phyloP scores from a whole-genome alignment of 805 yeast genomes.

The Komagataella pastoris region DNA sequence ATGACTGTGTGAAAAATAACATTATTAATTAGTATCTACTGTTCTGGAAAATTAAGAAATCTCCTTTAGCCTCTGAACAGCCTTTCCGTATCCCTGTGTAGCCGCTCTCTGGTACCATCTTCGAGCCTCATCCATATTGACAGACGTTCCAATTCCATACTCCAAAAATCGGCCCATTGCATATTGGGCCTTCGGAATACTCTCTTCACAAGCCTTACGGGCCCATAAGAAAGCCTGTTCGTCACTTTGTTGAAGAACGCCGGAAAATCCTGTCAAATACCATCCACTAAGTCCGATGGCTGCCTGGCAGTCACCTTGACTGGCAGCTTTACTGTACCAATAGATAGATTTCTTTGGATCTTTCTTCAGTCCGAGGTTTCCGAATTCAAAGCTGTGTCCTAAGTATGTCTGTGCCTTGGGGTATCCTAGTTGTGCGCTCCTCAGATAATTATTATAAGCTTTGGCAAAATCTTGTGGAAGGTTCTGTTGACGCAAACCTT shows the following conservation, averaged over 20 bases:
- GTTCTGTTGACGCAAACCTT: constrained; percentile 17
- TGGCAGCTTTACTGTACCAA: constrained; percentile 65
- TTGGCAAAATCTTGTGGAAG: constrained; percentile 20
- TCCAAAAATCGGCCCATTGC: constrained; percentile 59
- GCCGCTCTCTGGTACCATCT: constrained; percentile 49
- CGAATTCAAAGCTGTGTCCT: constrained; percentile 65
- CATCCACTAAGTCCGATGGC: constrained; percentile 67
- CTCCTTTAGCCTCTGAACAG: constrained; percentile 24
- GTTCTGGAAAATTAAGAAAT: constrained; percentile 3
- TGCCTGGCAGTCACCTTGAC: constrained; percentile 49
- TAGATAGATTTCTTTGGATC: constrained; percentile 50
- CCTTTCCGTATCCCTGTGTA: constrained; percentile 45
- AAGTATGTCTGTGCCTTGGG: constrained; percentile 57
- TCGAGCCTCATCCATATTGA: constrained; percentile 27
- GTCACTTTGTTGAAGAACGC: constrained; percentile 38
- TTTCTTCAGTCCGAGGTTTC: constrained; percentile 24
- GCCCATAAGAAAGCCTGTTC: constrained; percentile 62
- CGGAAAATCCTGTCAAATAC: constrained; percentile 59
- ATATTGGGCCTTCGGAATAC: constrained; percentile 49
- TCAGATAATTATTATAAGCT: constrained; percentile 39
- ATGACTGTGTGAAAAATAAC: too few relatives aligned
- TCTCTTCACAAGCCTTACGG: constrained; percentile 43
- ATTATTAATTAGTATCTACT: not conserved
- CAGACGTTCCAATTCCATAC: constrained; percentile 45
- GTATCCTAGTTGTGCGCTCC: constrained; percentile 48